These are phyloP conservation scores for Graphilbum fragrans DNA, from an alignment of 2,329 filamentous ascomycete genomes.

Conservation along the genomic window DNA sequence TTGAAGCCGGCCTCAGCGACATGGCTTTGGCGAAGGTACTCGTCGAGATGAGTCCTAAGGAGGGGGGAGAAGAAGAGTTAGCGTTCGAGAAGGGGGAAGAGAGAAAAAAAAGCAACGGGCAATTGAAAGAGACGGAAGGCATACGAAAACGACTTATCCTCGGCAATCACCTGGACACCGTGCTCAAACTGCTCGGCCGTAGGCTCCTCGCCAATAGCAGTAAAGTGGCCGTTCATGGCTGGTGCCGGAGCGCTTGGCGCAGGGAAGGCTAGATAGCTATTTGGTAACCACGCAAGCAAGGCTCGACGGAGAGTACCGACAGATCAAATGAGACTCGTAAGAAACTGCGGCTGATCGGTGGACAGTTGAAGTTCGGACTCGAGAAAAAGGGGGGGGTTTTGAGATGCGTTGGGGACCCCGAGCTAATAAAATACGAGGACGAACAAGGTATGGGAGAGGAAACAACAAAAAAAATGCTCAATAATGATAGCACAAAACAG, in stretches of 20 bases:
- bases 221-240: conserved; percentile 69
- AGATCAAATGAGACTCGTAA: no score
- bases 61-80: not conserved
- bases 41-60: conserved; percentile 59
- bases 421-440: not conserved
- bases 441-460: not conserved
- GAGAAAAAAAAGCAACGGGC: not conserved
- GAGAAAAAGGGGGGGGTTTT: not conserved
- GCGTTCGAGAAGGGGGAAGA: not conserved
- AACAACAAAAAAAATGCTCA: not conserved
- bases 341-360: no score
- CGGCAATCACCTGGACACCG: conserved; percentile 94
- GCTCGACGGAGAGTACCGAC: no score
- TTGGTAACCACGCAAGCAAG: no score
- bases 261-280: no score
- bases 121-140: conserved; percentile 17
- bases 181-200: conserved; percentile 64
- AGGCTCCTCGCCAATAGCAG: conserved; percentile 55
- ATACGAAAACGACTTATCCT: conserved; percentile 94
- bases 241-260: no score
- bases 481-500: not conserved
- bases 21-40: conserved; percentile 69
- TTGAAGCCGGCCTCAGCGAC: conserved; percentile 90
- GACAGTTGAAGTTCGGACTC: not conserved
- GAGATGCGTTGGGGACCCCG: no score